These are phyloP conservation scores for Epichloe baconii DNA, from an alignment of 2,329 filamentous ascomycete genomes.

Conservation along the genomic window DNA sequence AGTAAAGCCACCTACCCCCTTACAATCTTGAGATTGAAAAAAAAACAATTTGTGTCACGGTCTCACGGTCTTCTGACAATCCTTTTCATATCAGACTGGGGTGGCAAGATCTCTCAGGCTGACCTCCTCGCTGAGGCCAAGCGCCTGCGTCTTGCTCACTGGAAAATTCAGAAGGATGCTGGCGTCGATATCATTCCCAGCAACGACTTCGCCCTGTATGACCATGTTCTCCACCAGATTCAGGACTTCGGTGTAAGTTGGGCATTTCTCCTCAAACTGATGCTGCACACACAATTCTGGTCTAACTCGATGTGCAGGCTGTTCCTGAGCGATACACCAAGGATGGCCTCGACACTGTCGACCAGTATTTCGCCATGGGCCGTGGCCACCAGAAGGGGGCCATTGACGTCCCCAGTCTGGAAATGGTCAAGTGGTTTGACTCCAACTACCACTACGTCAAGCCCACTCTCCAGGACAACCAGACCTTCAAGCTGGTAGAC, in stretches of 20 bases:
- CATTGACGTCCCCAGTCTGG: slow-evolving; percentile 83
- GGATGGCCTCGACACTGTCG: slow-evolving; percentile 74
- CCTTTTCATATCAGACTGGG: slow-evolving; percentile 47
- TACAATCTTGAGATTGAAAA: background rate
- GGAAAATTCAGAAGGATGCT: slow-evolving; percentile 98
- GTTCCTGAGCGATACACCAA: slow-evolving; percentile 88
- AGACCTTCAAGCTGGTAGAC: slow-evolving; percentile 79
- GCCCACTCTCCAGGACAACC: slow-evolving; percentile 92
- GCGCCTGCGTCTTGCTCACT: slow-evolving; percentile 91
- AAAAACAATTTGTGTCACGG: background rate
- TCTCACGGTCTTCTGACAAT: slow-evolving; percentile 12
- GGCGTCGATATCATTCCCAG: slow-evolving; percentile 95
- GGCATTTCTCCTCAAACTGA: background rate
- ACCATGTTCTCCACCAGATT: slow-evolving; percentile 95
- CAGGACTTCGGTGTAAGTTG: slow-evolving; percentile 82
- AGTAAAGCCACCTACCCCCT: slow-evolving; percentile 16
- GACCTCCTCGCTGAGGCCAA: slow-evolving; percentile 92
- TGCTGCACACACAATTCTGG: background rate
- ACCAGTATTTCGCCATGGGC: slow-evolving; percentile 99
- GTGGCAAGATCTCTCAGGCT: slow-evolving; percentile 80
- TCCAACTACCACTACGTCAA: slow-evolving; percentile 99
- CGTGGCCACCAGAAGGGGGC: slow-evolving; percentile 93
- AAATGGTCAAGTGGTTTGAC: slow-evolving; percentile 99
- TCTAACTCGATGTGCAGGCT: slow-evolving; percentile 38
- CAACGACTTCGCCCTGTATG: slow-evolving; percentile 99